Percentiles rank a stretch among this genome's conserved stretches.
Evolutionary conservation across 2,329 filamentous ascomycete species (phyloP).

Genomic region (Pestalotiopsis sp.): DNA sequence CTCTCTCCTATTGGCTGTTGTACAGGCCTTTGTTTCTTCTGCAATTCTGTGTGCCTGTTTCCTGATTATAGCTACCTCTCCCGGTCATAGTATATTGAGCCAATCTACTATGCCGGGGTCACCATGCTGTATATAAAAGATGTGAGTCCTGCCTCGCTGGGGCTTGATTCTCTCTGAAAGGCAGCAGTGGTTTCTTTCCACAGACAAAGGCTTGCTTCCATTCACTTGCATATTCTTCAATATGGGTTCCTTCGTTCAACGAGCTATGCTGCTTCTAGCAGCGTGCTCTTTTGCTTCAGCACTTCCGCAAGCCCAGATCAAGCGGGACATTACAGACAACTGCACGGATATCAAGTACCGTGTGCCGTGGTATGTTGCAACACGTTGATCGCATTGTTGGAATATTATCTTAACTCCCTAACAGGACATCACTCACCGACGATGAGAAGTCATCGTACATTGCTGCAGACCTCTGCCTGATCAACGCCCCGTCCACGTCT

Average conservation of each 20-base stretch:
- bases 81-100: not conserved
- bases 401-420: not conserved
- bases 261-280: conserved; percentile 5
- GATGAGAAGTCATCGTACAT: conserved; percentile 9
- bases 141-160: not conserved
- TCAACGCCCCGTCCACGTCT: not conserved
- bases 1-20: not conserved
- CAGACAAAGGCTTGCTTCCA: not conserved
- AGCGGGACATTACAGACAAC: conserved; percentile 1
- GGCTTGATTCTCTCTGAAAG: not conserved
- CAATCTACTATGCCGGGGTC: not conserved
- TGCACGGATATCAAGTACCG: conserved; percentile 4
- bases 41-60: not conserved
- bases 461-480: conserved; percentile 9
- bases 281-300: not conserved
- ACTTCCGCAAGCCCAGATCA: not conserved
- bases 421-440: conserved; percentile 1
- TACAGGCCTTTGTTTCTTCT: not conserved
- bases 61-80: not conserved
- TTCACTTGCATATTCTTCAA: not conserved
- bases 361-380: not conserved
- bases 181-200: not conserved
- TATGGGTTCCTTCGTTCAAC: not conserved
- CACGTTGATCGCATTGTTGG: no score
- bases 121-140: not conserved